phyloP scores from a whole-genome alignment of 371 early-diverging fungal genomes.

The Haplosporangium sp. region DNA sequence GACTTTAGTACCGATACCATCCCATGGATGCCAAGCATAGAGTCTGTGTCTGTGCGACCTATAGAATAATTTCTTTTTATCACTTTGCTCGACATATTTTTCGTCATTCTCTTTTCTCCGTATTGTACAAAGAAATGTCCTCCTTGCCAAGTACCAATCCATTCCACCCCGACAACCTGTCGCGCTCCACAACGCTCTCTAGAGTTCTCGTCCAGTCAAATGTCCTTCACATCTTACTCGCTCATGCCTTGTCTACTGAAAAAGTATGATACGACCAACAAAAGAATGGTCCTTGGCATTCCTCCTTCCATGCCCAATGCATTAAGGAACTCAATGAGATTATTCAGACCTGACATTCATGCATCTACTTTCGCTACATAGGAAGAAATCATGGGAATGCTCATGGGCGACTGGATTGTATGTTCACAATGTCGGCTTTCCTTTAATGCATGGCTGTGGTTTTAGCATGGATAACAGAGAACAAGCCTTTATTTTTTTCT shows the following conservation, averaged over 20 bases:
- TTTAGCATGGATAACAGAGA: neutral
- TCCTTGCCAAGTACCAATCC: constrained; percentile 35
- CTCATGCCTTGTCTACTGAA: constrained; percentile 70
- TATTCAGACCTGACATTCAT: neutral
- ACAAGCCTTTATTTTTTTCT: neutral
- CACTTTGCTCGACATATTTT: neutral
- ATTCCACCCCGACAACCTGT: constrained; percentile 53
- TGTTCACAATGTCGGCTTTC: neutral
- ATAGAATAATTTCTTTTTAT: neutral
- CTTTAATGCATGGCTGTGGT: neutral
- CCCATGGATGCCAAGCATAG: neutral
- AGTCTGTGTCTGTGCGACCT: neutral
- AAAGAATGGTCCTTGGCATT: neutral
- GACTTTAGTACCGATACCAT: too few species aligned
- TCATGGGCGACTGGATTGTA: constrained; percentile 77
- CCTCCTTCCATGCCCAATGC: neutral
- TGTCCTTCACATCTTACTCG: constrained; percentile 61
- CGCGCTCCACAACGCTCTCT: constrained; percentile 38
- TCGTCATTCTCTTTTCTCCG: neutral
- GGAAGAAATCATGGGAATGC: constrained; percentile 81
- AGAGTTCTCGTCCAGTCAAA: constrained; percentile 60
- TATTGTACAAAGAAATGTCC: constrained; percentile 11
- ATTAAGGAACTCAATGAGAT: neutral
- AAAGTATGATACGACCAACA: constrained; percentile 50
- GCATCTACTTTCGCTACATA: constrained; percentile 18